Conservation (phyloP, 2,329 filamentous ascomycete genomes). For the Aureobasidium sp. region DNA sequence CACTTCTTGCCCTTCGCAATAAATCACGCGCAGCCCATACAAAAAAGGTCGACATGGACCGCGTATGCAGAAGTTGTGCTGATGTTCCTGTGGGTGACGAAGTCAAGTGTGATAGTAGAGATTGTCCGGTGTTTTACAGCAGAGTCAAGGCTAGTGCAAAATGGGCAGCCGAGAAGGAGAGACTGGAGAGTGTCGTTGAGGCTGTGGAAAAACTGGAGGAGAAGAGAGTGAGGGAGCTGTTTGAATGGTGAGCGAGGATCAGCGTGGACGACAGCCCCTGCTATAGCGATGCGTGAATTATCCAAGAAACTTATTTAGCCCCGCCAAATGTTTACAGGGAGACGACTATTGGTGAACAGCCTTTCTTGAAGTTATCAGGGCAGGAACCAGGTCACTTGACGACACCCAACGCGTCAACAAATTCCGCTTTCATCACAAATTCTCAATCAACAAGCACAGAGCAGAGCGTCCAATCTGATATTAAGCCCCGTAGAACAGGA, state of each 20-base stretch:
- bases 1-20: constrained; percentile 57
- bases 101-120: constrained; percentile 80
- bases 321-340: too few relatives aligned
- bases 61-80: constrained; percentile 74
- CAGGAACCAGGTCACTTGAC: too few relatives aligned
- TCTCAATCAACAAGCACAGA: background rate
- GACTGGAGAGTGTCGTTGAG: constrained; percentile 37
- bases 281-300: too few relatives aligned
- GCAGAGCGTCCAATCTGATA: background rate
- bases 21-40: constrained; percentile 58
- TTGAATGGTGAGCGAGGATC: constrained; percentile 6
- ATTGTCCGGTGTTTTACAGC: constrained; percentile 89
- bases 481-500: too few relatives aligned
- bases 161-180: constrained; percentile 32
- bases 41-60: constrained; percentile 56
- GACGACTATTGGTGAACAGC: too few relatives aligned
- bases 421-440: background rate
- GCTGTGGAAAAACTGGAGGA: constrained; percentile 32
- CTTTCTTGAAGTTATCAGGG: too few relatives aligned
- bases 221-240: constrained; percentile 9
- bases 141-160: constrained; percentile 55
- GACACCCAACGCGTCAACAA: background rate
- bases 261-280: too few relatives aligned
- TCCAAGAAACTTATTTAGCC: too few relatives aligned
- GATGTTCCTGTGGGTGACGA: constrained; percentile 65